These are phyloP conservation scores for Polygonum aviculare DNA, from an alignment of 148 eudicot genomes.

Conservation along the genomic window DNA sequence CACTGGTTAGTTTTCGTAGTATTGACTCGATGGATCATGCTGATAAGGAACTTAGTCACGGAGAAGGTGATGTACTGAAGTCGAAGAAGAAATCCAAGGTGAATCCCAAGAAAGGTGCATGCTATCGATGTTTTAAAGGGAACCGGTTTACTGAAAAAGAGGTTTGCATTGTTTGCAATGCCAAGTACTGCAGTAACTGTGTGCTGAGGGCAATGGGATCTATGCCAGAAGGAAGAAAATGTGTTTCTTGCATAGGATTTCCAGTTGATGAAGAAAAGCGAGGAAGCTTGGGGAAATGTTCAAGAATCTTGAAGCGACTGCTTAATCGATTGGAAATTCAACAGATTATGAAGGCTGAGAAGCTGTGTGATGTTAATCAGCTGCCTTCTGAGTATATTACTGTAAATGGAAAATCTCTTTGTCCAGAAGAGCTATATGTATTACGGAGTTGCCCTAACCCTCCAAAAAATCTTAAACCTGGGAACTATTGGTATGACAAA, in stretches of 20 bases:
- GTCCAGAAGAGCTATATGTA: constrained; percentile 65
- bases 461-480: constrained; percentile 90
- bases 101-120: constrained; percentile 68
- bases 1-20: constrained; percentile 58
- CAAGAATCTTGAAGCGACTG: constrained; percentile 75
- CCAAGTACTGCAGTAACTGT: constrained; percentile 81
- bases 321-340: constrained; percentile 81
- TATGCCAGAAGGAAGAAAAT: constrained; percentile 99
- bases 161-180: constrained; percentile 87
- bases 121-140: constrained; percentile 87
- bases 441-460: constrained; percentile 77
- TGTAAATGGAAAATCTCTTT: constrained; percentile 81
- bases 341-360: constrained; percentile 94
- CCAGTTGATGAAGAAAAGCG: constrained; percentile 85
- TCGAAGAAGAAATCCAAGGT: constrained; percentile 41
- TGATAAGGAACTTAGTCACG: constrained; percentile 29
- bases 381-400: constrained; percentile 77
- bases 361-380: constrained; percentile 81
- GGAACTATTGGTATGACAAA: constrained; percentile 95
- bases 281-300: constrained; percentile 80
- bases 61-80: constrained; percentile 30
- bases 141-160: constrained; percentile 88
- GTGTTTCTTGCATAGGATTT: constrained; percentile 82
- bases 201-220: constrained; percentile 98
- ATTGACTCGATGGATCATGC: constrained; percentile 46